Percentiles rank a stretch among this genome's conserved stretches.
Evolutionary conservation across 805 yeast species (phyloP).

Genomic region (Candida insectorum): DNA sequence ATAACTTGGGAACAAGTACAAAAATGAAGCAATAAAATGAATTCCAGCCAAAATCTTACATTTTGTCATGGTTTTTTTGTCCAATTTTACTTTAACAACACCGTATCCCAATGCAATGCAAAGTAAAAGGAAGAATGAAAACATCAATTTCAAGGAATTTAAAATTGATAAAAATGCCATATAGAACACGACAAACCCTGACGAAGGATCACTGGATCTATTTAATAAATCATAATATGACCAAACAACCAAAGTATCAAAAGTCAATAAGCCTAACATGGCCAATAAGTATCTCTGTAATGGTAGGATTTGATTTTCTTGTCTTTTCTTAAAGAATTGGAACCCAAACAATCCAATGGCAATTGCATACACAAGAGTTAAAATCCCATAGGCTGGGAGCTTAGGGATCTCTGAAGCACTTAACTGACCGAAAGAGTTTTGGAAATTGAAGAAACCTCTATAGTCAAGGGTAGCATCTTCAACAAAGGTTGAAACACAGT

Average conservation of each 20-base stretch:
- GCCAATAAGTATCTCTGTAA: slow-evolving; percentile 88
- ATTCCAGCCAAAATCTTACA: slow-evolving; percentile 41
- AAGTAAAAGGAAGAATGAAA: slow-evolving; percentile 81
- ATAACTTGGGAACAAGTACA: slow-evolving; percentile 35
- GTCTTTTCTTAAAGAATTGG: slow-evolving; percentile 77
- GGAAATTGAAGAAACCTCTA: slow-evolving; percentile 71
- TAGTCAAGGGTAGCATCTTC: slow-evolving; percentile 43
- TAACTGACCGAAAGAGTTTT: slow-evolving; percentile 87
- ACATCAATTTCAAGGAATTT: slow-evolving; percentile 78
- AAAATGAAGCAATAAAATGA: slow-evolving; percentile 34
- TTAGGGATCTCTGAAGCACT: slow-evolving; percentile 91
- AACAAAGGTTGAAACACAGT: slow-evolving; percentile 77
- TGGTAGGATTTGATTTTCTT: slow-evolving; percentile 73
- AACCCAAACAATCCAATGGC: slow-evolving; percentile 81
- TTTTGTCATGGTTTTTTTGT: slow-evolving; percentile 66
- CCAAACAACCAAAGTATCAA: slow-evolving; percentile 86
- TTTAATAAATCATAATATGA: slow-evolving; percentile 85
- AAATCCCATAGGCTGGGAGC: slow-evolving; percentile 80
- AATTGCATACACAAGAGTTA: slow-evolving; percentile 79
- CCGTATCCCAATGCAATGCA: slow-evolving; percentile 93
- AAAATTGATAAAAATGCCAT: slow-evolving; percentile 74
- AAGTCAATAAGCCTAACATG: slow-evolving; percentile 75
- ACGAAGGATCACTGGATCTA: slow-evolving; percentile 42
- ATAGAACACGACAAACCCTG: slow-evolving; percentile 64
- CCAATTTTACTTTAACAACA: slow-evolving; percentile 83